These are phyloP conservation scores for Mycena capillaripes DNA, from an alignment of 768 basidiomycete species.

Conservation along the genomic window DNA sequence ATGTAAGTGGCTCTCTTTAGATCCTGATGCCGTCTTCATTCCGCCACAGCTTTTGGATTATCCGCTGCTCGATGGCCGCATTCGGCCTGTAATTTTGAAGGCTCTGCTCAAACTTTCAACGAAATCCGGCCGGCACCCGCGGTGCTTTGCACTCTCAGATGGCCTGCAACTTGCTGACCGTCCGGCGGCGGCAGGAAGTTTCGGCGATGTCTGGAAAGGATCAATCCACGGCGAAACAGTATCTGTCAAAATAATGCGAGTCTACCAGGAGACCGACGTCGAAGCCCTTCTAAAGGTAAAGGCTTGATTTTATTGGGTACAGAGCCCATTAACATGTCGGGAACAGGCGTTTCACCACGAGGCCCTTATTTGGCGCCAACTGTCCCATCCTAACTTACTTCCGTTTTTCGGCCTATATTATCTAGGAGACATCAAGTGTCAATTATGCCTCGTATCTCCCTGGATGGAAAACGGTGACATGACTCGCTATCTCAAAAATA, in stretches of 20 bases:
- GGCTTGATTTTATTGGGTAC: neutral
- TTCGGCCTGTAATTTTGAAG: conserved; percentile 32
- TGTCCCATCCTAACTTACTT: conserved; percentile 47
- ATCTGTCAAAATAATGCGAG: conserved; percentile 34
- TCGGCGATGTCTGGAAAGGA: conserved; percentile 37
- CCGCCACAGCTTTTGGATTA: conserved; percentile 32
- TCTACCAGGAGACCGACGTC: conserved; percentile 29
- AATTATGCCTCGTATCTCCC: conserved; percentile 52
- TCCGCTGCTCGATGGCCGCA: conserved; percentile 25
- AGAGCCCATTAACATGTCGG: no score
- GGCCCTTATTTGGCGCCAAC: conserved; percentile 47
- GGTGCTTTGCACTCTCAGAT: conserved; percentile 30
- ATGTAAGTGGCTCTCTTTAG: conserved; percentile 9
- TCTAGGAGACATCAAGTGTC: conserved; percentile 25
- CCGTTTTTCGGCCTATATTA: conserved; percentile 48
- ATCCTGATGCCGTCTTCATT: neutral
- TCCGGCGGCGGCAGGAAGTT: conserved; percentile 29
- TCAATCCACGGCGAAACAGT: conserved; percentile 24
- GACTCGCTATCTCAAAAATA: conserved; percentile 42
- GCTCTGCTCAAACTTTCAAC: conserved; percentile 29
- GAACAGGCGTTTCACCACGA: conserved; percentile 37
- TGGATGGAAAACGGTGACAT: conserved; percentile 55
- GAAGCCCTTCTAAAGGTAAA: conserved; percentile 28
- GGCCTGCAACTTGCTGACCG: conserved; percentile 15
- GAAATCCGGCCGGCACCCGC: conserved; percentile 22